These are phyloP conservation scores for Hanseniaspora clermontiae DNA, from an alignment of 805 yeast species.

Conservation along the genomic window DNA sequence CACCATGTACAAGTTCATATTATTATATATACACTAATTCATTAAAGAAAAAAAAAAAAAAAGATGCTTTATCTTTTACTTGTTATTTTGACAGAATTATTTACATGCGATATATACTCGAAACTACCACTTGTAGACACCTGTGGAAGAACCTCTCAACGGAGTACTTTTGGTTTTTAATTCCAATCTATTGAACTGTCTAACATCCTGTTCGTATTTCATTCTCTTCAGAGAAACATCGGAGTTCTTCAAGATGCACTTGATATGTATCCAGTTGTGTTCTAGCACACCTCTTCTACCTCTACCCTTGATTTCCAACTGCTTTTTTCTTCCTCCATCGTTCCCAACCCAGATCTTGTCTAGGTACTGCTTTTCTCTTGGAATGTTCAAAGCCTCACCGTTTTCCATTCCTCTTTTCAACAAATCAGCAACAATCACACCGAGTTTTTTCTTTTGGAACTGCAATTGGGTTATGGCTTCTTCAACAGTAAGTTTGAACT, in stretches of 20 bases:
- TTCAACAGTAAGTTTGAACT: constrained; percentile 51
- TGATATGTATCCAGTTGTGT: constrained; percentile 69
- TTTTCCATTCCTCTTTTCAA: constrained; percentile 61
- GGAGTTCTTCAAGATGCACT: constrained; percentile 59
- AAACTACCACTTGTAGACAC: constrained; percentile 45
- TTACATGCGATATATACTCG: neutral
- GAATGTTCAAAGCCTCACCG: constrained; percentile 46
- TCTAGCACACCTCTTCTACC: constrained; percentile 73
- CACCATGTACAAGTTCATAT: too few relatives aligned
- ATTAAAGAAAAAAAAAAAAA: neutral
- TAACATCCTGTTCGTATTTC: constrained; percentile 44
- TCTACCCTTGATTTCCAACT: constrained; percentile 76
- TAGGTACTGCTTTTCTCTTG: constrained; percentile 53
- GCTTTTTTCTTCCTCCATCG: constrained; percentile 61
- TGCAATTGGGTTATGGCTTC: constrained; percentile 87
- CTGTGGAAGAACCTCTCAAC: constrained; percentile 38
- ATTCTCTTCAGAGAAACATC: constrained; percentile 46
- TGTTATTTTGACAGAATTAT: constrained; percentile 11
- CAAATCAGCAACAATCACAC: constrained; percentile 65
- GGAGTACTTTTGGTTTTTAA: constrained; percentile 17
- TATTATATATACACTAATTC: neutral
- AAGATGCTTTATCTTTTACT: neutral
- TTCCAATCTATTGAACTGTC: constrained; percentile 24
- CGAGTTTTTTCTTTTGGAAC: constrained; percentile 66
- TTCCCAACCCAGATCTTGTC: constrained; percentile 84